A percentile compares a stretch with the other conserved stretches of the same genome.
Conservation (phyloP, 495 filamentous ascomycete genomes). For the Lepraria neglecta region DNA sequence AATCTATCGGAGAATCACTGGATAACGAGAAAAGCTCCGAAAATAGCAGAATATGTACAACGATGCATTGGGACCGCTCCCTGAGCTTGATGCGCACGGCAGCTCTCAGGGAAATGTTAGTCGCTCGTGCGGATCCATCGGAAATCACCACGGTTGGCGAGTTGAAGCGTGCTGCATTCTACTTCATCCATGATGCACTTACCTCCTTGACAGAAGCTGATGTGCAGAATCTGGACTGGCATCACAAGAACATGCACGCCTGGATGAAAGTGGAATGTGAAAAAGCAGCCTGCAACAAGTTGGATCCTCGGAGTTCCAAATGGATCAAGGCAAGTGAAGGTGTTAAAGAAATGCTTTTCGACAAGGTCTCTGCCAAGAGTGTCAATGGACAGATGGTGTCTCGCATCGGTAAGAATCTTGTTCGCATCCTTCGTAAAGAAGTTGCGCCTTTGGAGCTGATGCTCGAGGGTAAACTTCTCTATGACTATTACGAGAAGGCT, state of each 20-base stretch:
- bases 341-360: not conserved
- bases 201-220: constrained; percentile 1
- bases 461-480: constrained; percentile 32
- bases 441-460: constrained; percentile 38
- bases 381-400: constrained; percentile 3
- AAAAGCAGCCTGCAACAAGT: constrained; percentile 33
- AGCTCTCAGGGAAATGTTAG: constrained; percentile 2
- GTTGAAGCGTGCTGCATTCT: constrained; percentile 4
- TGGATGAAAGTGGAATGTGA: constrained; percentile 25
- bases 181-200: constrained; percentile 1
- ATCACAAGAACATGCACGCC: constrained; percentile 8
- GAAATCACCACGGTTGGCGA: not conserved
- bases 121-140: constrained; percentile 2
- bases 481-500: constrained; percentile 12
- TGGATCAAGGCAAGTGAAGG: constrained; percentile 35
- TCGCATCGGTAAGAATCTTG: constrained; percentile 22
- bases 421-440: constrained; percentile 37
- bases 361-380: not conserved
- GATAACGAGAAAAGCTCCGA: too few relatives aligned
- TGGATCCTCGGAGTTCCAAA: constrained; percentile 45
- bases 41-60: not conserved
- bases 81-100: not conserved
- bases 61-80: not conserved
- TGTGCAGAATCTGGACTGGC: constrained; percentile 2
- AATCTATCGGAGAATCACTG: constrained; percentile 7